Evolutionary conservation across 129 eudicot genomes (phyloP).

Genomic region (Logfia minima): DNA sequence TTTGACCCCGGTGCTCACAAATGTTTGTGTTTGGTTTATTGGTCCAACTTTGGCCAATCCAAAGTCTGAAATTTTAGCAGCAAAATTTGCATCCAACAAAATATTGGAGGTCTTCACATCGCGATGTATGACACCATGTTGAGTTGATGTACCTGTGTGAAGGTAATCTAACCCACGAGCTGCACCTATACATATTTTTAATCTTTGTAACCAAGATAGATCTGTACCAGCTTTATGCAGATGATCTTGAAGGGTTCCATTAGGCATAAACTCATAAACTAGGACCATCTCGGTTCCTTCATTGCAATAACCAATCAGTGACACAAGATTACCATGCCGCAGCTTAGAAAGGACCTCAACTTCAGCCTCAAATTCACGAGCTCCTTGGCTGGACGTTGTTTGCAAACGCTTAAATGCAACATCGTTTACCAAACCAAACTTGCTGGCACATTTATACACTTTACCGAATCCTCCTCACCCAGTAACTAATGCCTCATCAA

Average conservation of each 20-base stretch:
- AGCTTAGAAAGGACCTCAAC: conserved; percentile 28
- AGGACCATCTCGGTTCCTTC: conserved; percentile 25
- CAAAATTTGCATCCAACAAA: conserved; percentile 40
- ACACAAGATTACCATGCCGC: conserved; percentile 37
- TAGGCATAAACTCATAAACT: conserved; percentile 32
- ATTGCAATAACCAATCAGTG: conserved; percentile 29
- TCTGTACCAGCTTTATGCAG: neutral
- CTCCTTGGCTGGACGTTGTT: conserved; percentile 22
- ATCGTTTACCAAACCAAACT: too few relatives aligned
- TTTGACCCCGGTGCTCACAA: conserved; percentile 39
- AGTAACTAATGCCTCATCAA: conserved; percentile 11
- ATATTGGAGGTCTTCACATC: conserved; percentile 52
- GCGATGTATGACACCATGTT: conserved; percentile 45
- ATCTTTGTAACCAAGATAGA: conserved; percentile 41
- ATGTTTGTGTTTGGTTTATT: neutral
- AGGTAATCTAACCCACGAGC: conserved; percentile 59
- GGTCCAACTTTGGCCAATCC: conserved; percentile 48
- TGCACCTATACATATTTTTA: conserved; percentile 47
- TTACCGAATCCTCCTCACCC: conserved; percentile 34
- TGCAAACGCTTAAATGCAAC: conserved; percentile 36
- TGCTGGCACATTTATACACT: conserved; percentile 35
- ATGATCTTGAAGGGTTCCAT: conserved; percentile 32
- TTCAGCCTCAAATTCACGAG: conserved; percentile 24
- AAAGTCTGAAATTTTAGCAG: conserved; percentile 44
- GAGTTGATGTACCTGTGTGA: conserved; percentile 41